A percentile compares a stretch with the other conserved stretches of the same genome.
Evolutionary conservation across 2,329 filamentous ascomycete species (phyloP).

Genomic region (Aspergillus ochraceus): DNA sequence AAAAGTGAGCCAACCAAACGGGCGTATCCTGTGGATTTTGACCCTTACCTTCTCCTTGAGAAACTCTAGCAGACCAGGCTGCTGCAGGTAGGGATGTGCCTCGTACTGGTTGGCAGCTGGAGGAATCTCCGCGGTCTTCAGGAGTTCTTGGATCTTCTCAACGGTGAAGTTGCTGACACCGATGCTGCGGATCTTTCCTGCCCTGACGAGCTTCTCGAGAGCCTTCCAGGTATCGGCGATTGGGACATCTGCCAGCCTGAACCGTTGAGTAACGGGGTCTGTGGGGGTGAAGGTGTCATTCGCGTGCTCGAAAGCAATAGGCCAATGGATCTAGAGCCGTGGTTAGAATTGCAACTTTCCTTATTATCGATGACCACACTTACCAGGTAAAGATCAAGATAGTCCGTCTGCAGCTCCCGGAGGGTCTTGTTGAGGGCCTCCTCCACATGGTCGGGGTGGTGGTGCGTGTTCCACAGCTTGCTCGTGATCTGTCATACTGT

Average conservation of each 20-base stretch:
- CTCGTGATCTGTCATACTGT: constrained; percentile 46
- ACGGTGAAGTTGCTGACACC: constrained; percentile 45
- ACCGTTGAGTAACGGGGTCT: constrained; percentile 26
- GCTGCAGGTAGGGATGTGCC: constrained; percentile 66
- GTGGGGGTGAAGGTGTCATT: constrained; percentile 29
- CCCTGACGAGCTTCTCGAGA: constrained; percentile 35
- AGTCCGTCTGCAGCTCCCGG: constrained; percentile 52
- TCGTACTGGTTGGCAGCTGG: constrained; percentile 68
- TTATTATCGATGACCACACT: constrained; percentile 1
- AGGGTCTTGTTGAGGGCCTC: constrained; percentile 51
- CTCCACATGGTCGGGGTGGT: constrained; percentile 52
- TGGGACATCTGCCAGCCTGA: constrained; percentile 28
- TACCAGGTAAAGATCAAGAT: constrained; percentile 55
- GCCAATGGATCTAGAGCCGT: constrained; percentile 33
- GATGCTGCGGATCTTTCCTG: constrained; percentile 38
- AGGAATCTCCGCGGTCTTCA: constrained; percentile 48
- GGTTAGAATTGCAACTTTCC: background rate
- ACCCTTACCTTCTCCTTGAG: constrained; percentile 51
- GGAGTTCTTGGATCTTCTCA: constrained; percentile 27
- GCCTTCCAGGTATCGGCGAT: constrained; percentile 36
- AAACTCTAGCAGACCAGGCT: constrained; percentile 53
- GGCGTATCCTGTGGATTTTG: background rate
- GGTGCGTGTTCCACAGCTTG: constrained; percentile 61
- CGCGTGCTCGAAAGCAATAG: constrained; percentile 31
- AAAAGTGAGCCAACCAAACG: background rate